phyloP scores from a whole-genome alignment of 2,329 filamentous ascomycete genomes.

The Albifimbria verrucaria region DNA sequence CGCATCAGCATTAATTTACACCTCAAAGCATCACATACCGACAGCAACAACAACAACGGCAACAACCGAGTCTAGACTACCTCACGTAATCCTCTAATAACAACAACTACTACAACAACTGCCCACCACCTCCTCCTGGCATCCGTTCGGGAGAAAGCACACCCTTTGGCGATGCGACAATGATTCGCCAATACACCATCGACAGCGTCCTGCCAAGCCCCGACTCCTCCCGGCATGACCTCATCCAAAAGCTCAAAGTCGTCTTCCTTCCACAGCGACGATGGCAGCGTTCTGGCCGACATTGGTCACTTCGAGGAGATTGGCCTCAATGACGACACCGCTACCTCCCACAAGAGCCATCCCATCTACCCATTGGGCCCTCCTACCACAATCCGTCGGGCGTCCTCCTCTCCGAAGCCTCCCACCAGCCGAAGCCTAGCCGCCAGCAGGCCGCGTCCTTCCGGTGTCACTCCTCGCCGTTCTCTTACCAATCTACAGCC shows the following conservation, averaged over 20 bases:
- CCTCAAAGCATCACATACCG: too few relatives aligned
- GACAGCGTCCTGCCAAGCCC: slow-evolving; percentile 27
- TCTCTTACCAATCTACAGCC: slow-evolving; percentile 43
- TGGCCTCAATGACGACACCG: slow-evolving; percentile 65
- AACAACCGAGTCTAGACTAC: neutral
- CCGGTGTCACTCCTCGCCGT: slow-evolving; percentile 34
- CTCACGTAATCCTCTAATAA: too few relatives aligned
- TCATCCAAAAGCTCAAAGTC: slow-evolving; percentile 86
- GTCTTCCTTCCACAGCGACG: slow-evolving; percentile 78
- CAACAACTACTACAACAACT: too few relatives aligned
- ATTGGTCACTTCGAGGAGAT: slow-evolving; percentile 91
- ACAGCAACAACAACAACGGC: too few relatives aligned
- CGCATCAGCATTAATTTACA: neutral
- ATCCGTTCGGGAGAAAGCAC: slow-evolving; percentile 3
- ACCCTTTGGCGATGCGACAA: slow-evolving; percentile 27
- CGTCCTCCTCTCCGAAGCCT: slow-evolving; percentile 29
- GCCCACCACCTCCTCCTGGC: slow-evolving; percentile 8
- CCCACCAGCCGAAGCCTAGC: slow-evolving; percentile 26
- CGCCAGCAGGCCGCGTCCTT: slow-evolving; percentile 19
- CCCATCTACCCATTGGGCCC: slow-evolving; percentile 16
- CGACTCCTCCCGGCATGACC: slow-evolving; percentile 59
- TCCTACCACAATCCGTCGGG: slow-evolving; percentile 29
- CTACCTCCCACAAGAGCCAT: slow-evolving; percentile 40
- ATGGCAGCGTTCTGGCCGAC: slow-evolving; percentile 67
- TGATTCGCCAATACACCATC: slow-evolving; percentile 30